Base-by-base conservation (phyloP, 805 yeast genomes). In the Candida awuae region DNA sequence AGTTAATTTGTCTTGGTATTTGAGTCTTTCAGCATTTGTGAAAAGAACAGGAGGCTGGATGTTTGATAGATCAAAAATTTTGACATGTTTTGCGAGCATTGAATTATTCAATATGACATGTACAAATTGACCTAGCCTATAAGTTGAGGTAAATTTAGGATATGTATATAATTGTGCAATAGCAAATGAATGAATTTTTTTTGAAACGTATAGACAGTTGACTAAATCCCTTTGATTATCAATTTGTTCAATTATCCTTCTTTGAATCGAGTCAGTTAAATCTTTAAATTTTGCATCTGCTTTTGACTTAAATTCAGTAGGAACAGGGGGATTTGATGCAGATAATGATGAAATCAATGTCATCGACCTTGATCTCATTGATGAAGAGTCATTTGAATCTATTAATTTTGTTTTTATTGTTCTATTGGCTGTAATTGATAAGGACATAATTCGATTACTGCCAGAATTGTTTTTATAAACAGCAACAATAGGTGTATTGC, bases 101-200 rank as follows among this genome's bases (percentile, higher is more conserved):
- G 73, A 67, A 46, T 72, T 70, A 38, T 71, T 64, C 32, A 82
- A 65, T n/a, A 86, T 57, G 5, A 77, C 69, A 2, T 87, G 69
- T 5, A 86, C 75, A 50, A 86, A 78, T 58, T 86, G 95, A 0
- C 85, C 92, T 32, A 84, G 72, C 30, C 95, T 63, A 54, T 82
- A 86, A 6, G 88, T 79, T 2, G 94, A 77, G 0, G 75, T 71
- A 47, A 86, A 71, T 12, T 50, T 44, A 4, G 88, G 76, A 7
- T 58, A 44, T 12, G 62, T 52, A 55, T 84, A 86, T 9, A 85
- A 58, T 18, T 68, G 64, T 5, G 69, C 69, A 47, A 75, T 73
- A 2, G 80, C 70, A 6, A 75, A 60, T 25, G 53, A 55, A 53
- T 77, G 70, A 47, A 81, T 69, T 26, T 59, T 51, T 41, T 63